Conservation (phyloP, 2,329 filamentous ascomycete species). For the Dendrostoma leiphaemia region DNA sequence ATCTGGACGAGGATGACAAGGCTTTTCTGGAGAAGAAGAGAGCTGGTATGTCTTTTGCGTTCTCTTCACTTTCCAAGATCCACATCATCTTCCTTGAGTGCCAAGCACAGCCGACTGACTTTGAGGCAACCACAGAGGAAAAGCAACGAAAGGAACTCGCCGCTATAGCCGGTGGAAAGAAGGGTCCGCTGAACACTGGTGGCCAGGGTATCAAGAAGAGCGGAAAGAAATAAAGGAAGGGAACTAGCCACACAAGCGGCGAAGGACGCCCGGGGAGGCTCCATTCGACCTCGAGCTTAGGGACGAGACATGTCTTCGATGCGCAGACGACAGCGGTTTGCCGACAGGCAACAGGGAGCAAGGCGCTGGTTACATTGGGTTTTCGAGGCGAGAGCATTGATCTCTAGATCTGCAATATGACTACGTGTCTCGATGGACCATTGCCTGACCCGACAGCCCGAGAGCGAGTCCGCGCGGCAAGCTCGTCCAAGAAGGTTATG, state of each 20-base stretch:
- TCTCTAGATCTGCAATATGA: not conserved
- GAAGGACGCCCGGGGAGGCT: not conserved
- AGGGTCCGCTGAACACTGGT: constrained; percentile 84
- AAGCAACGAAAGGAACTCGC: constrained; percentile 83
- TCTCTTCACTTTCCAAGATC: not conserved
- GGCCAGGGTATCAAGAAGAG: constrained; percentile 95
- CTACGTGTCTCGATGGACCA: not conserved
- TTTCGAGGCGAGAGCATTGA: constrained; percentile 2
- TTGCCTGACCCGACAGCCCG: too few species aligned
- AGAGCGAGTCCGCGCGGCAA: too few species aligned
- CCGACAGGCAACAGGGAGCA: constrained; percentile 20
- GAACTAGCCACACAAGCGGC: not conserved
- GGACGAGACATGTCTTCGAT: constrained; percentile 9
- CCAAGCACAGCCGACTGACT: constrained; percentile 17
- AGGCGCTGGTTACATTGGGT: constrained; percentile 19
- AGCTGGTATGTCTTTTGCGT: constrained; percentile 61
- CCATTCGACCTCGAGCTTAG: not conserved
- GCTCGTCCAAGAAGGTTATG: too few species aligned
- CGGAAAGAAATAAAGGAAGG: constrained; percentile 76
- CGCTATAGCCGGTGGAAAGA: constrained; percentile 78
- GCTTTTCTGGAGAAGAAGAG: constrained; percentile 81
- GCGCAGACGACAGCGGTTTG: constrained; percentile 1
- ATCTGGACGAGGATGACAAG: constrained; percentile 83
- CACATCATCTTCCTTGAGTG: too few species aligned
- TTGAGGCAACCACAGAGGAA: constrained; percentile 54